Base-by-base conservation (phyloP, 768 basidiomycete genomes). In the Kwoniella shandongensis region DNA sequence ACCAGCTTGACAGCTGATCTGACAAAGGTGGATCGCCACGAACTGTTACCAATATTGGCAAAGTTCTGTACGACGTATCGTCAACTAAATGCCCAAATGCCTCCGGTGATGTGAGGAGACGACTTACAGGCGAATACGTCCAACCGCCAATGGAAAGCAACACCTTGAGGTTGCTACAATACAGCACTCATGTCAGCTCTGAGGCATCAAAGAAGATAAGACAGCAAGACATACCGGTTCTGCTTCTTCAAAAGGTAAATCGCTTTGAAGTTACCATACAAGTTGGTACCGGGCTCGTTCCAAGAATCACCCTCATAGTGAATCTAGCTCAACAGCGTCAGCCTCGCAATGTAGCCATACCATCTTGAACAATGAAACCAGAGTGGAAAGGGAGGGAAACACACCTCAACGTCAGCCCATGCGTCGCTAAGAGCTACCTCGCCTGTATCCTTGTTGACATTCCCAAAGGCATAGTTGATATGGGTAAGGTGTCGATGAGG, bases 301-400 rank as follows among this genome's bases (percentile, higher is more conserved):
- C 96, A 99, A 3, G 87, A 88, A 77, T 99, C 96, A 7, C 87
- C 89, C 0, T 88, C 86, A 74, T 94, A 93, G 74, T 98, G 96
- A 44, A 98, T 98, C 73, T 98, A 51, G 13, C 32, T 13, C 22
- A 53, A 38, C 11, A n/a, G 36, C n/a, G 54, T n/a, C n/a, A n/a
- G n/a, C n/a, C n/a, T n/a, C 18, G 13, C 15, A n/a, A 39, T 20
- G 35, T 15, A 3, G 26, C 10, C 29, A 27, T 11, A 27, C 17
- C 6, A 41, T 32, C 22, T n/a, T 25, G 53, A 1, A 25, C 29
- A 30, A 29, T 11, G 2, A 20, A 35, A 18, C 45, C 18, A 50
- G 12, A 12, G 2, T 17, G 23, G 27, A 20, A 23, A 20, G 32
- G 38, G 23, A 32, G 12, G 13, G 17, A 3, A 1, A 57, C 73